These are phyloP conservation scores for Tetraselmis chui DNA, from an alignment of 139 green algal species.

Conservation along the genomic window DNA sequence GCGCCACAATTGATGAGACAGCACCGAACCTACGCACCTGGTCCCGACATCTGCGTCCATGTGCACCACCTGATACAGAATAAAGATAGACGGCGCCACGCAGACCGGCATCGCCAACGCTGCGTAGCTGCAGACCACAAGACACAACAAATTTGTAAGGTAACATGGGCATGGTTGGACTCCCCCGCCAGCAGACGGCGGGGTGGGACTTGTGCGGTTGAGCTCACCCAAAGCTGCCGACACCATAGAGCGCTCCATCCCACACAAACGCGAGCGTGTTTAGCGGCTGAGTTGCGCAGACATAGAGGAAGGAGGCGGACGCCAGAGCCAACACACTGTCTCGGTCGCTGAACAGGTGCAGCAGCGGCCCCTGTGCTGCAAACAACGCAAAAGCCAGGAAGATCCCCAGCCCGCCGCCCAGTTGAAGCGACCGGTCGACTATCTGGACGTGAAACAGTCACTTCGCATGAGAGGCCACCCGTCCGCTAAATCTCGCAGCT, in stretches of 20 bases:
- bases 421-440: constrained; percentile 14
- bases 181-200: no score
- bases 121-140: constrained; percentile 43
- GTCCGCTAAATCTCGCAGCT: no score
- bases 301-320: background rate
- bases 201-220: background rate
- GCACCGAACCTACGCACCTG: background rate
- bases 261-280: constrained; percentile 51
- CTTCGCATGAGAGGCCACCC: no score
- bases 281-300: constrained; percentile 33
- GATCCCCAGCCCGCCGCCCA: constrained; percentile 36
- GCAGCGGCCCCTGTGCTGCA: constrained; percentile 16
- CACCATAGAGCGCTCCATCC: constrained; percentile 36
- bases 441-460: no score
- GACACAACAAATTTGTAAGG: no score
- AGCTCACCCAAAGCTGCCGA: background rate
- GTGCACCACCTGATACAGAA: constrained; percentile 27
- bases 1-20: background rate
- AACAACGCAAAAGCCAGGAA: constrained; percentile 27
- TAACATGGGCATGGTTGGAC: no score
- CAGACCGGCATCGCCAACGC: constrained; percentile 37
- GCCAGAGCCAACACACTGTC: background rate
- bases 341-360: constrained; percentile 33
- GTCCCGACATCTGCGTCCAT: background rate
- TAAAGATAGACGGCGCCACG: constrained; percentile 25